phyloP scores from a whole-genome alignment of 2,329 filamentous ascomycete species.

The Botryotinia narcissicola region DNA sequence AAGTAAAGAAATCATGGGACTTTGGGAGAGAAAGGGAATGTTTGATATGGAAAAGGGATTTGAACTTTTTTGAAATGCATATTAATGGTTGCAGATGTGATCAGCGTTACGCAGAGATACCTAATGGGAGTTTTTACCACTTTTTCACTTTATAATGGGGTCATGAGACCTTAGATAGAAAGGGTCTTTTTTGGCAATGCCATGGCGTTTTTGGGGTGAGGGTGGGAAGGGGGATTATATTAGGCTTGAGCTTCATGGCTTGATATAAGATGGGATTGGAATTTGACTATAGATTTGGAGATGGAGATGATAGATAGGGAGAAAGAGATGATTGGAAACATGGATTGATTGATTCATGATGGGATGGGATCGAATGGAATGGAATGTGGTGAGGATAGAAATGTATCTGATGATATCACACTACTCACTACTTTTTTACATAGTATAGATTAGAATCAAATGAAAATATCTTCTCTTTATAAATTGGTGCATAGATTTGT shows the following conservation, averaged over 20 bases:
- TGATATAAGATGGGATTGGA: background rate
- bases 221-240: background rate
- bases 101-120: constrained; percentile 6
- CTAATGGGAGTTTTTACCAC: background rate
- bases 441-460: background rate
- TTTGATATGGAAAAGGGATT: background rate
- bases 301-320: background rate
- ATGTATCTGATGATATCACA: background rate
- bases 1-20: background rate
- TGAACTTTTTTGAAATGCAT: background rate
- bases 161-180: background rate
- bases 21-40: background rate
- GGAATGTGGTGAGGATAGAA: background rate
- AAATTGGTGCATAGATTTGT: background rate
- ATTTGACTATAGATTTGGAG: background rate
- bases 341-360: background rate
- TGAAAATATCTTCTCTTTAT: background rate
- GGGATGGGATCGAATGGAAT: no score
- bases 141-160: background rate
- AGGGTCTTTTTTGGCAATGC: background rate
- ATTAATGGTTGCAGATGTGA: background rate
- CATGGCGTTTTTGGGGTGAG: background rate
- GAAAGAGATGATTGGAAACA: background rate
- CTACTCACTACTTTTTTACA: background rate
- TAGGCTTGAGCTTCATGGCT: background rate